Percentiles rank a stretch among this genome's conserved stretches.
Evolutionary conservation across 192 early-diverging fungal species (phyloP).

Genomic region (Helicostylum pulchrum): DNA sequence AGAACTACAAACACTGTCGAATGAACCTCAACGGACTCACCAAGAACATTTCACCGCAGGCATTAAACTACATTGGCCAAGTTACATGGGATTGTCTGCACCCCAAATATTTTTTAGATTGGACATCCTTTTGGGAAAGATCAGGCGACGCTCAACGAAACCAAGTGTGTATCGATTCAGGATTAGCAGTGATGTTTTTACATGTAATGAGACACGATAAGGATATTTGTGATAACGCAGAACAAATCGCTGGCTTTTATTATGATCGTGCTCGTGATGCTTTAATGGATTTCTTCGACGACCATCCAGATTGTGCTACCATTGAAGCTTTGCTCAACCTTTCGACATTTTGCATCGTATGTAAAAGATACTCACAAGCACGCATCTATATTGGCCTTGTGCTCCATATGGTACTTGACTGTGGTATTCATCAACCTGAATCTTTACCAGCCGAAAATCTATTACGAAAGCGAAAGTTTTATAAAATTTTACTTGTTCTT

Average conservation of each 20-base stretch:
- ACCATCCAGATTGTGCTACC: slow-evolving; percentile 27
- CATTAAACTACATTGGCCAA: slow-evolving; percentile 31
- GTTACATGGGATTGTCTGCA: slow-evolving; percentile 39
- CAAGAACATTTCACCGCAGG: slow-evolving; percentile 25
- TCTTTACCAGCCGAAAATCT: slow-evolving; percentile 21
- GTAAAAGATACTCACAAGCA: slow-evolving; percentile 34
- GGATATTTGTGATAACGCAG: slow-evolving; percentile 24
- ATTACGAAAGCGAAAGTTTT: slow-evolving; percentile 23
- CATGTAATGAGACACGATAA: slow-evolving; percentile 36
- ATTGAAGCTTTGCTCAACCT: slow-evolving; percentile 36
- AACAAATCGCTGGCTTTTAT: slow-evolving; percentile 25
- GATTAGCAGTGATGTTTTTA: slow-evolving; percentile 34
- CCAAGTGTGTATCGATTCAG: slow-evolving; percentile 36
- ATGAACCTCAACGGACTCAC: slow-evolving; percentile 17
- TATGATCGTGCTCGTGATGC: slow-evolving; percentile 29
- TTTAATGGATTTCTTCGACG: slow-evolving; percentile 36
- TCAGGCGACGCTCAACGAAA: slow-evolving; percentile 30
- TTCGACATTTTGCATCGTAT: slow-evolving; percentile 31
- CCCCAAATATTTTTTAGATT: slow-evolving; percentile 31
- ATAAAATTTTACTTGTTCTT: slow-evolving; percentile 31
- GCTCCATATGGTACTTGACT: slow-evolving; percentile 34
- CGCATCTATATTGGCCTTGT: slow-evolving; percentile 34
- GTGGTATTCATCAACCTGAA: slow-evolving; percentile 28
- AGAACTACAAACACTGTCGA: slow-evolving; percentile 15
- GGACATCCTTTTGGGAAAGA: slow-evolving; percentile 36